A percentile compares a stretch with the other conserved stretches of the same genome.
phyloP scores from a whole-genome alignment of 2,329 filamentous ascomycete species.

The Botryotinia globosa region DNA sequence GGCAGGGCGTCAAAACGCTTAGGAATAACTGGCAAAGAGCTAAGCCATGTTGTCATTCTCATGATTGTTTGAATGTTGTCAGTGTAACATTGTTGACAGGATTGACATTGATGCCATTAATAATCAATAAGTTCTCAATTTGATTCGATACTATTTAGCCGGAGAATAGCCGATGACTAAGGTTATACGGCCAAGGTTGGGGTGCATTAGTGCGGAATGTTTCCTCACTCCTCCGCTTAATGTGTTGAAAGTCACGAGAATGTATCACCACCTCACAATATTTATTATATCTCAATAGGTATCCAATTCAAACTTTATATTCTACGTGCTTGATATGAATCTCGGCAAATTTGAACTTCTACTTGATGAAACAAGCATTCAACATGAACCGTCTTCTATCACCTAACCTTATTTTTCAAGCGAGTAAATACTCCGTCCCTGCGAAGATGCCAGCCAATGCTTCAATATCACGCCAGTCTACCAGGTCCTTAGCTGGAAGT shows the following conservation, averaged over 20 bases:
- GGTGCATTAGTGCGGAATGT: conserved; percentile 1
- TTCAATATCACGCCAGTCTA: neutral
- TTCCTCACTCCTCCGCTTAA: neutral
- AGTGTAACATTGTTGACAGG: neutral
- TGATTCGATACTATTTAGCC: neutral
- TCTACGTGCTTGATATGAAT: neutral
- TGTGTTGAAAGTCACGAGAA: neutral
- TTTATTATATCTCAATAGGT: too few relatives aligned
- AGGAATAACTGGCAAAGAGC: neutral
- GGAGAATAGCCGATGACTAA: neutral
- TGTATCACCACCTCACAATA: neutral
- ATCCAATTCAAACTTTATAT: neutral
- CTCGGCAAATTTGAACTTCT: neutral
- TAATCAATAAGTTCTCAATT: neutral
- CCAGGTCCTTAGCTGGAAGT: neutral
- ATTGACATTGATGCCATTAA: neutral
- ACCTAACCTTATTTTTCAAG: neutral
- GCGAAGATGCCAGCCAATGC: neutral
- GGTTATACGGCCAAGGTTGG: neutral
- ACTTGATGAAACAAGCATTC: neutral
- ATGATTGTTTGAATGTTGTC: neutral
- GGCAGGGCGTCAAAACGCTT: neutral
- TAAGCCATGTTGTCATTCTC: neutral
- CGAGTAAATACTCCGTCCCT: neutral
- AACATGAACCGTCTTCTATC: neutral